Evolutionary conservation across 768 basidiomycete species (phyloP).

Genomic region (Xanthoconium purpureum): DNA sequence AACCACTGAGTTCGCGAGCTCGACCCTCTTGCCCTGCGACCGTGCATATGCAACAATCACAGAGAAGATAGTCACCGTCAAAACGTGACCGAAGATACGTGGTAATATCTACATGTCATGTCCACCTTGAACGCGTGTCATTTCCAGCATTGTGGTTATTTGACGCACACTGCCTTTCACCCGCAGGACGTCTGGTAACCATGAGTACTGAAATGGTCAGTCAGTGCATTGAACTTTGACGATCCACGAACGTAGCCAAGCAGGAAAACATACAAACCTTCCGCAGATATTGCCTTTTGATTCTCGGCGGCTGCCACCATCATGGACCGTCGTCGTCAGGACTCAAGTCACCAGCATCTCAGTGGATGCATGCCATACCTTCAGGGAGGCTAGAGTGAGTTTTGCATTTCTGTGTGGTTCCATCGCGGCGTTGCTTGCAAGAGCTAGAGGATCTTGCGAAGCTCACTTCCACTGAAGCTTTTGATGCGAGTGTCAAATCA

Average conservation of each 20-base stretch:
- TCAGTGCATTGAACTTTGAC: not conserved
- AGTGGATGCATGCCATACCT: slow-evolving; percentile 18
- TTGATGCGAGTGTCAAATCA: not conserved
- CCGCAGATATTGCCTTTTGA: slow-evolving; percentile 52
- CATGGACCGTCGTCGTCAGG: not conserved
- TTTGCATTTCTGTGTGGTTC: slow-evolving; percentile 19
- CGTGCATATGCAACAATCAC: slow-evolving; percentile 56
- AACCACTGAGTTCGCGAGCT: slow-evolving; percentile 78
- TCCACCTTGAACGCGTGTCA: slow-evolving; percentile 6
- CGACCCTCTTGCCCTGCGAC: slow-evolving; percentile 54
- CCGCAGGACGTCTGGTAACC: slow-evolving; percentile 85
- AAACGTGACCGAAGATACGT: slow-evolving; percentile 75
- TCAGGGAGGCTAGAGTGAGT: slow-evolving; percentile 20
- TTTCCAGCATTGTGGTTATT: not conserved
- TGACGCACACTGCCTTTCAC: slow-evolving; percentile 74
- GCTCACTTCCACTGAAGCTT: not conserved
- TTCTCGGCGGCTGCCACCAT: slow-evolving; percentile 36
- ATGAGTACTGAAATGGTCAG: slow-evolving; percentile 60
- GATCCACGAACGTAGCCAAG: not conserved
- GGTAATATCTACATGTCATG: slow-evolving; percentile 52
- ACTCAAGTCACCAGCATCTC: not conserved
- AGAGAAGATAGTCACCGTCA: slow-evolving; percentile 80
- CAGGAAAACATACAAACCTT: slow-evolving; percentile 35
- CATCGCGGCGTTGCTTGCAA: slow-evolving; percentile 16
- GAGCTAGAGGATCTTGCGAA: not conserved